Evolutionary conservation across 192 early-diverging fungal genomes (phyloP).

Genomic region (Umbelopsis isabellina): DNA sequence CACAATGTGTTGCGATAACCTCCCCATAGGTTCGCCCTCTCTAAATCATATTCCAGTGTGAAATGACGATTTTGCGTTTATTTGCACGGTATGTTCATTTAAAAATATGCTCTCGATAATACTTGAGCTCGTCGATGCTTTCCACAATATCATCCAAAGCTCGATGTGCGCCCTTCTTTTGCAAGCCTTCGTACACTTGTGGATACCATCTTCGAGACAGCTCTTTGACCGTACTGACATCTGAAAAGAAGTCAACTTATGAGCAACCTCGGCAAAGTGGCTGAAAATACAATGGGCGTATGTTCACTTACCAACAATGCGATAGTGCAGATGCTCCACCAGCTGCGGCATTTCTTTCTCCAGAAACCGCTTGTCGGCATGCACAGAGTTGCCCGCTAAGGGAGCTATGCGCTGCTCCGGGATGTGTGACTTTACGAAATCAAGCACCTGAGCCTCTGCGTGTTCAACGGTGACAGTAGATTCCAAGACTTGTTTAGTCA

Average conservation of each 20-base stretch:
- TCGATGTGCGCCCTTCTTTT: slow-evolving; percentile 68
- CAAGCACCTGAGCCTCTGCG: slow-evolving; percentile 74
- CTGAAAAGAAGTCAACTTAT: slow-evolving; percentile 44
- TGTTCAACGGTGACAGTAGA: slow-evolving; percentile 67
- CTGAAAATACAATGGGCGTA: not conserved
- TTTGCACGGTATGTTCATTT: slow-evolving; percentile 20
- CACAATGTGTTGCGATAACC: not conserved
- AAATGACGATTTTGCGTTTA: not conserved
- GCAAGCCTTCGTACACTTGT: slow-evolving; percentile 44
- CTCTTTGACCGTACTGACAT: slow-evolving; percentile 94
- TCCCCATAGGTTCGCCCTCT: not conserved
- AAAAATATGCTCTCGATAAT: slow-evolving; percentile 72
- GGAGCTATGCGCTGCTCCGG: slow-evolving; percentile 60
- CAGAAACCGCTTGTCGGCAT: slow-evolving; percentile 88
- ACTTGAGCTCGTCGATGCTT: slow-evolving; percentile 86
- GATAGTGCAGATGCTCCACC: slow-evolving; percentile 79
- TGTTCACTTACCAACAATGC: slow-evolving; percentile 60
- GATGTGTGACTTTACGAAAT: slow-evolving; percentile 76
- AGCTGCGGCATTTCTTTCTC: slow-evolving; percentile 78
- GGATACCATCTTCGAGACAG: slow-evolving; percentile 79
- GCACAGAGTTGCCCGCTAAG: slow-evolving; percentile 93
- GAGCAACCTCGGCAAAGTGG: not conserved
- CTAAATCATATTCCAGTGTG: too few relatives aligned
- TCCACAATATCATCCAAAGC: slow-evolving; percentile 94
- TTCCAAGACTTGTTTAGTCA: slow-evolving; percentile 73